Conservation (phyloP, 768 basidiomycete genomes). For the Paxillus rubicundulus region DNA sequence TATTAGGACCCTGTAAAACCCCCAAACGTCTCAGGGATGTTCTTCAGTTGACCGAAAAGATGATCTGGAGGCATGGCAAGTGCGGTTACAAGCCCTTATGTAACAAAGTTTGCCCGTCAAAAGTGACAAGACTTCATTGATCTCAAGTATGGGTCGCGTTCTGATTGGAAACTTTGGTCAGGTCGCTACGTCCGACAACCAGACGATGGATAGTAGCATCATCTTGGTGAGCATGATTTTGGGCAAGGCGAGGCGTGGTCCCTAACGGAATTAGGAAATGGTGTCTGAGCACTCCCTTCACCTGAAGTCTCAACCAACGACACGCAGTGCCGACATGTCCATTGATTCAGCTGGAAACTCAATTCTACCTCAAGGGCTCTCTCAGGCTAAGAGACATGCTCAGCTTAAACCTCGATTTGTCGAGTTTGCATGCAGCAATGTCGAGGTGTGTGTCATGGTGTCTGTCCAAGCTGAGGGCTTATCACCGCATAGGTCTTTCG, state of each 20-base stretch:
- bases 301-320: constrained; percentile 50
- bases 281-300: constrained; percentile 67
- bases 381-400: constrained; percentile 45
- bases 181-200: constrained; percentile 39
- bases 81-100: constrained; percentile 69
- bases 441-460: constrained; percentile 46
- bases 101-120: constrained; percentile 71
- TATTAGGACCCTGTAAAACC: constrained; percentile 56
- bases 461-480: neutral
- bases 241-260: neutral
- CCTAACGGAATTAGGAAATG: constrained; percentile 52
- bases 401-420: constrained; percentile 70
- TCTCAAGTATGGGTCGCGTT: neutral
- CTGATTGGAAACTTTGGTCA: constrained; percentile 16
- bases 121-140: constrained; percentile 42
- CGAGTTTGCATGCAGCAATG: constrained; percentile 66
- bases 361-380: constrained; percentile 43
- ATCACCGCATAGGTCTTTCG: constrained; percentile 55
- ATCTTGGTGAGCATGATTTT: constrained; percentile 50
- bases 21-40: constrained; percentile 66
- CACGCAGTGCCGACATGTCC: constrained; percentile 40
- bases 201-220: constrained; percentile 54
- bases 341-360: constrained; percentile 52
- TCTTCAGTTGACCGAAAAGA: constrained; percentile 52
- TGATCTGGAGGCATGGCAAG: constrained; percentile 66